Percentiles rank a stretch among this genome's conserved stretches.
These are phyloP conservation scores for Rhazya stricta DNA, from an alignment of 257 asterid species.

Conservation along the genomic window DNA sequence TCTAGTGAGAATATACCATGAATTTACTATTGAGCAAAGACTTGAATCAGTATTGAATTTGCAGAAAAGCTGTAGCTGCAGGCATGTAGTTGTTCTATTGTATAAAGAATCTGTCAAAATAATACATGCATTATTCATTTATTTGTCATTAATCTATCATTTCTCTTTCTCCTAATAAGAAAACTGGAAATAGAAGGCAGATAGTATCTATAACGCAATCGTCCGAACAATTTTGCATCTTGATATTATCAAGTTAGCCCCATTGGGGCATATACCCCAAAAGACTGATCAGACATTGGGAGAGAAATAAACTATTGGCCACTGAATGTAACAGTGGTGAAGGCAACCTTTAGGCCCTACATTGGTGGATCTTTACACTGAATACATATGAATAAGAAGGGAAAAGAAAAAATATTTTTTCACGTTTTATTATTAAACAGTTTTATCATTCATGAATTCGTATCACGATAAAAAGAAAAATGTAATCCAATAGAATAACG, in stretches of 20 bases:
- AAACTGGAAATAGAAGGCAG: not conserved
- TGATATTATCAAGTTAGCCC: slow-evolving; percentile 7
- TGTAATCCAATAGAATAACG: slow-evolving; percentile 10
- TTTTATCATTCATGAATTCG: not conserved
- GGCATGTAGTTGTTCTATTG: not conserved
- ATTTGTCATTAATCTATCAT: not conserved
- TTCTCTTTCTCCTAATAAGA: not conserved
- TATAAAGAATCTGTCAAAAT: not conserved
- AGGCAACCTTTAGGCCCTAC: slow-evolving; percentile 10
- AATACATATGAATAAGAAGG: not conserved
- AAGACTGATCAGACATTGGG: not conserved
- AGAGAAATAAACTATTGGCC: slow-evolving; percentile 15
- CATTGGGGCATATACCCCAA: slow-evolving; percentile 5
- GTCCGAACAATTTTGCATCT: too few relatives aligned
- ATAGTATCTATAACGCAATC: too few relatives aligned
- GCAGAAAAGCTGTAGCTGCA: slow-evolving; percentile 19
- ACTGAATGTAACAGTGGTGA: slow-evolving; percentile 8
- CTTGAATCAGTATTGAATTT: not conserved
- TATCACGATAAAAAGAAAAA: slow-evolving; percentile 7
- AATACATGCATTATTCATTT: not conserved
- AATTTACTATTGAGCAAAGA: slow-evolving; percentile 6
- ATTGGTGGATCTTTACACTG: slow-evolving; percentile 3
- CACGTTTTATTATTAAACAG: not conserved
- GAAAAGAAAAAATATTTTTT: not conserved
- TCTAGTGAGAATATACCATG: not conserved